Percentiles rank a stretch among this genome's conserved stretches.
Evolutionary conservation across 371 early-diverging fungal genomes (phyloP).

Genomic region (Quaeritorhiza haematococci): DNA sequence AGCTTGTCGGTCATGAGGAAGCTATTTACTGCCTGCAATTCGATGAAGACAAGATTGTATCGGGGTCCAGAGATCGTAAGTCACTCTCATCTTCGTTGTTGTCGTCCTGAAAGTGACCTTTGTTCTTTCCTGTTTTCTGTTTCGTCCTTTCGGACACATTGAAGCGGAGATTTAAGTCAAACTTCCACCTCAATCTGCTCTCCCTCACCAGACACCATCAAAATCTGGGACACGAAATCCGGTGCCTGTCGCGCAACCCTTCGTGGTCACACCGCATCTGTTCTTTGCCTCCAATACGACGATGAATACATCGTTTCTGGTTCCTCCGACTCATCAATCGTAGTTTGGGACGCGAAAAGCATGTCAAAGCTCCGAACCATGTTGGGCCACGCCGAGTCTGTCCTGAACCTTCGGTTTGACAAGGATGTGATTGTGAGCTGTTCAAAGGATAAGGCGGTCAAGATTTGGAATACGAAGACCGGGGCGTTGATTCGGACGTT

Average conservation of each 20-base stretch:
- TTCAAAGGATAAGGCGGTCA: conserved; percentile 38
- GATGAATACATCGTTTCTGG: conserved; percentile 75
- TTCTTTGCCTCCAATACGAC: conserved; percentile 81
- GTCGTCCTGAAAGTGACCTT: neutral
- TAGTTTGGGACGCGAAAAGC: conserved; percentile 69
- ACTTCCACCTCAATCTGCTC: neutral
- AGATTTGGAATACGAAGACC: conserved; percentile 42
- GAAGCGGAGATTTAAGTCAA: neutral
- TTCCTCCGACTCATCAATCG: conserved; percentile 81
- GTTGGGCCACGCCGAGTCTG: conserved; percentile 68
- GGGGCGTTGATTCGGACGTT: conserved; percentile 56
- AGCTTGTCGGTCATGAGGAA: conserved; percentile 44
- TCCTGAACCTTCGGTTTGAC: conserved; percentile 76
- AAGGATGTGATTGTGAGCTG: conserved; percentile 29
- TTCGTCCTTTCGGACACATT: no score
- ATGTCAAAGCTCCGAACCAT: conserved; percentile 39
- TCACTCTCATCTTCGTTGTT: neutral
- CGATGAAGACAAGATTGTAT: conserved; percentile 41
- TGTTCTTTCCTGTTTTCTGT: neutral
- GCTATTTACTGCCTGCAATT: conserved; percentile 53
- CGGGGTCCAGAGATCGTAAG: conserved; percentile 52
- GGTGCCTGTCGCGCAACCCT: conserved; percentile 65
- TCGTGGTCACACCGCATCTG: conserved; percentile 79
- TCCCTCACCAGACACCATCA: conserved; percentile 54
- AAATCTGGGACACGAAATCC: conserved; percentile 74